Percentiles rank a stretch among this genome's conserved stretches.
Conservation (phyloP, 1,284 basidiomycete species). For the Wolfiporia cocos region DNA sequence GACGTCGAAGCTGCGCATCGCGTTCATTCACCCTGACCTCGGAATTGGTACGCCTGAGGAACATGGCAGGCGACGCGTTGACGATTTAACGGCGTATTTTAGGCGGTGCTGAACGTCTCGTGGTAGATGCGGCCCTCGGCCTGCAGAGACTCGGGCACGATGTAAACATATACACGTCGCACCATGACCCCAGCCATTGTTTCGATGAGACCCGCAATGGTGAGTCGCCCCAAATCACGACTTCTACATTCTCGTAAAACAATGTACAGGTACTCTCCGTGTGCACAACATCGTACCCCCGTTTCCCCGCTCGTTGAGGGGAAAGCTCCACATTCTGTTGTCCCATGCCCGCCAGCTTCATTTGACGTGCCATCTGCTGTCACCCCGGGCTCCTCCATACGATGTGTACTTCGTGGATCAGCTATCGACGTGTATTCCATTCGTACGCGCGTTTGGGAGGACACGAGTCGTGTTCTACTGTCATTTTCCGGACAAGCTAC, state of each 20-base stretch:
- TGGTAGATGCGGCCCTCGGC: conserved; percentile 93
- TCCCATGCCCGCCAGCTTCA: conserved; percentile 88
- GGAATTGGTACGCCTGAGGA: conserved; percentile 96
- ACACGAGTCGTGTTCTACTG: conserved; percentile 94
- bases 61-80: no score
- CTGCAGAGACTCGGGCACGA: conserved; percentile 82
- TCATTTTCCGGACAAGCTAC: conserved; percentile 93
- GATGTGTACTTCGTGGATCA: conserved; percentile 97
- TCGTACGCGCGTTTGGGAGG: conserved; percentile 62
- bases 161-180: conserved; percentile 92
- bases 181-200: conserved; percentile 81
- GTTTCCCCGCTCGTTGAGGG: conserved; percentile 73
- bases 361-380: conserved; percentile 61
- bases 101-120: conserved; percentile 94
- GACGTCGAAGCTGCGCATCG: conserved; percentile 42
- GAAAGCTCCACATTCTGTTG: conserved; percentile 83
- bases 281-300: conserved; percentile 77
- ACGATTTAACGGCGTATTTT: no score
- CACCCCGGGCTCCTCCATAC: conserved; percentile 38
- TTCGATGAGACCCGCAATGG: conserved; percentile 91
- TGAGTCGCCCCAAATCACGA: conserved; percentile 24
- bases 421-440: conserved; percentile 85
- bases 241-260: background rate
- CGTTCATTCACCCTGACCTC: conserved; percentile 92
- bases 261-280: conserved; percentile 64